phyloP scores from a whole-genome alignment of 768 basidiomycete genomes.

The Leccinum uliginosum region DNA sequence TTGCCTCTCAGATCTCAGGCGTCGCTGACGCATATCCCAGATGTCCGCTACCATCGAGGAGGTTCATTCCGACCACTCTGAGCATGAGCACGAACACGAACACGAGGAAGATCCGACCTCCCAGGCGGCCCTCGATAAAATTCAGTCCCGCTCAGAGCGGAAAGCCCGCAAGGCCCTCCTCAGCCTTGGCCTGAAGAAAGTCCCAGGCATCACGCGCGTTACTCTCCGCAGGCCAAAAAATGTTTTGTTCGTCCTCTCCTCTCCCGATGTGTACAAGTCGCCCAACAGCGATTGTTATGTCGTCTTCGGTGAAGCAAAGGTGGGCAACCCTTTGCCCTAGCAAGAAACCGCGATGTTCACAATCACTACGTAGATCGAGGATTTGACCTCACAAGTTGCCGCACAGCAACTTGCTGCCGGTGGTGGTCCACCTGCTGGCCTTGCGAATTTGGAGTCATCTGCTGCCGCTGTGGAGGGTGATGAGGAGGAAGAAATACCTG shows the following conservation, averaged over 20 bases:
- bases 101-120: constrained; percentile 82
- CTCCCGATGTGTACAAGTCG: constrained; percentile 97
- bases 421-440: constrained; percentile 40
- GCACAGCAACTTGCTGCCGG: constrained; percentile 71
- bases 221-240: constrained; percentile 94
- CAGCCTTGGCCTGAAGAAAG: constrained; percentile 86
- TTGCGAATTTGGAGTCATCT: constrained; percentile 46
- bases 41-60: constrained; percentile 82
- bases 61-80: constrained; percentile 75
- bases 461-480: constrained; percentile 50
- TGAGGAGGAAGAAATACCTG: constrained; percentile 77
- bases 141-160: constrained; percentile 90
- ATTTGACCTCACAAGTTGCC: constrained; percentile 78
- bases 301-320: constrained; percentile 98
- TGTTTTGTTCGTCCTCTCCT: constrained; percentile 88
- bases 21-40: constrained; percentile 32
- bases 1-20: constrained; percentile 29
- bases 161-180: constrained; percentile 94
- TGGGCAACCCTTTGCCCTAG: constrained; percentile 25
- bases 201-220: constrained; percentile 90
- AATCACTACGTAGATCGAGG: constrained; percentile 59
- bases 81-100: constrained; percentile 67
- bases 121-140: constrained; percentile 82
- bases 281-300: constrained; percentile 98
- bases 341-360: background rate